Evolutionary conservation across 257 asterid genomes (phyloP), one percentile per base, ranked within the genome.

Genomic region (Plantago elongata): DNA sequence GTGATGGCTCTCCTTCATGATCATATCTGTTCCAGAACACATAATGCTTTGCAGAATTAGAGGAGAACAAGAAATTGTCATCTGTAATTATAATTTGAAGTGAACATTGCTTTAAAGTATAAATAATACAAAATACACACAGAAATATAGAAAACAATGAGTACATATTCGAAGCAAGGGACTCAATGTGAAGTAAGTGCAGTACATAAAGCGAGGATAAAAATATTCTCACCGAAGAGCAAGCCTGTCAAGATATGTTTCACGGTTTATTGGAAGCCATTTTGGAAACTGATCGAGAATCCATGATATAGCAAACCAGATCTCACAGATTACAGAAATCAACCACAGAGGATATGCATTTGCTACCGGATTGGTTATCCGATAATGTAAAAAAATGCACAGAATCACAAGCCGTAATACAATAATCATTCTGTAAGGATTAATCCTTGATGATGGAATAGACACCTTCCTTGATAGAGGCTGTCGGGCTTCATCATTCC

Each of bases 381-480:
- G 96, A 69, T 93, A 93, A 76, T 89, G 97, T 64, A 93, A 72
- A 84, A 93, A 93, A 79, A 93, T 79, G 79, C 84, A 72, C 16
- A 93, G 82, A 77, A 93, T 80, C 71, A 70, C 78, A 49, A 93
- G 95, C 73, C 99, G 96, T 78, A 93, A 73, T 62, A 89, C 89
- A 59, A 89, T 89, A 68, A 93, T 88, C 97, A 93, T 81, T 77
- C 99, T 89, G 88, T 93, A 93, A 72, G 99, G 97, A 58, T 93
- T 93, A 69, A 93, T 93, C 76, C 88, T 84, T 15, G 97, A 89
- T 64, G 99, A 93, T 17, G 99, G 91, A 69, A 93, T 59, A 58
- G 99, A 89, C 70, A 93, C 96, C 87, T 93, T 93, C 86, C 99
- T 93, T 14, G 99, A 89, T 62, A 93, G 89, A 49, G 99, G 99